phyloP scores from a whole-genome alignment of 2,329 filamentous ascomycete genomes.

The Coniella vitis region DNA sequence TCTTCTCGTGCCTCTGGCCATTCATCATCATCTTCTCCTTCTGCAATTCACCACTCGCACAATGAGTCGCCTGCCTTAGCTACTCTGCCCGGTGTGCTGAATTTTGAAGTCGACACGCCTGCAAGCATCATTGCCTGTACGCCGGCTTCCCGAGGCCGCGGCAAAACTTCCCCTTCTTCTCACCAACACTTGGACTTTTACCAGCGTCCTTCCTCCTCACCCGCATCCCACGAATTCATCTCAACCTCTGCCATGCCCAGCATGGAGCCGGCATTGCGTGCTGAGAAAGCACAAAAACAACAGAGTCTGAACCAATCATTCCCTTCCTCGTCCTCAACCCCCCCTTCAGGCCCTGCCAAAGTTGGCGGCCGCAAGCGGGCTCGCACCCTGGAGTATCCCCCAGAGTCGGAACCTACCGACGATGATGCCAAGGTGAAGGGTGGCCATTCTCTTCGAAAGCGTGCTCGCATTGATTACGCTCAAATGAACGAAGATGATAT shows the following conservation, averaged over 20 bases:
- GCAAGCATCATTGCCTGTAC: slow-evolving; percentile 4
- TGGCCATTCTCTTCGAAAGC: slow-evolving; percentile 51
- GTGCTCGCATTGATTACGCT: slow-evolving; percentile 51
- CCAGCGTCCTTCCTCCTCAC: slow-evolving; percentile 3
- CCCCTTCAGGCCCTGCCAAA: slow-evolving; percentile 18
- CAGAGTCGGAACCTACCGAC: slow-evolving; percentile 28
- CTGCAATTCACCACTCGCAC: slow-evolving; percentile 6
- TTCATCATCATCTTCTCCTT: slow-evolving; percentile 12
- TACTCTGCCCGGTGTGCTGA: slow-evolving; percentile 11
- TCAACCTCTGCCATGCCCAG: slow-evolving; percentile 1
- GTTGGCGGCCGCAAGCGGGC: slow-evolving; percentile 33
- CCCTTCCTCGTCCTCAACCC: slow-evolving; percentile 29
- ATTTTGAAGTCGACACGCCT: slow-evolving; percentile 7
- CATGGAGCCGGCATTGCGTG: slow-evolving; percentile 10
- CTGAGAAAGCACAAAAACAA: slow-evolving; percentile 21
- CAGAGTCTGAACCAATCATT: slow-evolving; percentile 30
- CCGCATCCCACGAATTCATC: neutral
- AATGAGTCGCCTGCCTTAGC: slow-evolving; percentile 1
- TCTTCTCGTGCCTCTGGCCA: slow-evolving; percentile 5
- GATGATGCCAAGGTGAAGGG: slow-evolving; percentile 47
- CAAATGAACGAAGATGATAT: slow-evolving; percentile 43
- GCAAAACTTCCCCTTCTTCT: slow-evolving; percentile 11
- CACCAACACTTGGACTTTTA: neutral
- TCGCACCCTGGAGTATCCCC: slow-evolving; percentile 35
- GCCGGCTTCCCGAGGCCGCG: slow-evolving; percentile 13